Conservation (phyloP, 768 basidiomycete species). For the Pulveroboletus sp. region DNA sequence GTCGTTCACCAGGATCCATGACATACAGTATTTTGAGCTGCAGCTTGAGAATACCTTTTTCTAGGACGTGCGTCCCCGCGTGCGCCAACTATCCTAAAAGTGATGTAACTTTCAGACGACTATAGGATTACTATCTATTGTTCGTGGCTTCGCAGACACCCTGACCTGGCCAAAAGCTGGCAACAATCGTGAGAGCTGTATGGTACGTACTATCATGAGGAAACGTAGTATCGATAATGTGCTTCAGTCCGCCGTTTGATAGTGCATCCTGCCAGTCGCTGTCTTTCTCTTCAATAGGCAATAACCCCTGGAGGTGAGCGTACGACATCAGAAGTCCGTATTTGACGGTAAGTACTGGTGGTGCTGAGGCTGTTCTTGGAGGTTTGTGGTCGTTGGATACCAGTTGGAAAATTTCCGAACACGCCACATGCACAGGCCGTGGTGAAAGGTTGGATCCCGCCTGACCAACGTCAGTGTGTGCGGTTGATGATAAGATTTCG, state of each 20-base stretch:
- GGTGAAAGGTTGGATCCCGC: constrained; percentile 21
- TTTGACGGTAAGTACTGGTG: constrained; percentile 29
- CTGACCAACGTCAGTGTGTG: constrained; percentile 11
- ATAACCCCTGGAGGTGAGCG: constrained; percentile 32
- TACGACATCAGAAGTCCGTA: constrained; percentile 39
- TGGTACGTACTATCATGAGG: constrained; percentile 24
- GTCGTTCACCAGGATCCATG: background rate
- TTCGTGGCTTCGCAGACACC: background rate
- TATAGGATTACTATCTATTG: too few relatives aligned
- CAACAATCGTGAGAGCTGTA: constrained; percentile 20
- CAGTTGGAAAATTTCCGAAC: constrained; percentile 29
- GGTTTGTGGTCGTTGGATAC: constrained; percentile 12
- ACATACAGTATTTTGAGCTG: background rate
- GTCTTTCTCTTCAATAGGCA: constrained; percentile 28
- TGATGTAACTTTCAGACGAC: too few relatives aligned
- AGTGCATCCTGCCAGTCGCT: constrained; percentile 32
- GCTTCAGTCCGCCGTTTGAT: constrained; percentile 22
- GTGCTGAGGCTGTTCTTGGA: constrained; percentile 3
- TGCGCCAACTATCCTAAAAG: background rate
- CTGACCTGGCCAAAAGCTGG: constrained; percentile 15
- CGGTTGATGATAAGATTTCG: background rate
- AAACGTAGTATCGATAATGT: constrained; percentile 28
- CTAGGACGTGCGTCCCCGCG: too few relatives aligned
- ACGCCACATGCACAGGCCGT: constrained; percentile 23
- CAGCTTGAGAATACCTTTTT: background rate